A percentile compares a stretch with the other conserved stretches of the same genome.
These are phyloP conservation scores for Pichia cactophila DNA, from an alignment of 1,139 yeast genomes.

Conservation along the genomic window DNA sequence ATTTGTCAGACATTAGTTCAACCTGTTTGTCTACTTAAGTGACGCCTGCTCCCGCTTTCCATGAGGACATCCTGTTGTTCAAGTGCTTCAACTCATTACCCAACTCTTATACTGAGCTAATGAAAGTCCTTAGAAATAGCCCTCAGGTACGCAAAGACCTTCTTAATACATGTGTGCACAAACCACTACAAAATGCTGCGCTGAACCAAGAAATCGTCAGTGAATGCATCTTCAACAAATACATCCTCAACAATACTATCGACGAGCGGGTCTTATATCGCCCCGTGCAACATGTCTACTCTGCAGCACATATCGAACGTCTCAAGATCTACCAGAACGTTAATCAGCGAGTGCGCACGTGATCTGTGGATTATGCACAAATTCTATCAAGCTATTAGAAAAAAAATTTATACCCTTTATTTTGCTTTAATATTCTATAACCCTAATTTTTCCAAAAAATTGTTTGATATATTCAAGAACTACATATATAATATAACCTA, in stretches of 20 bases:
- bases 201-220: conserved; percentile 6
- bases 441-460: neutral
- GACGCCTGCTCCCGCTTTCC: too few species aligned
- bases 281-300: conserved; percentile 3
- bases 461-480: neutral
- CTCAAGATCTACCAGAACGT: conserved; percentile 10
- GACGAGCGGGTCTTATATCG: neutral
- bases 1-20: too few species aligned
- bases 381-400: too few species aligned
- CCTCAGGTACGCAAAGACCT: conserved; percentile 6
- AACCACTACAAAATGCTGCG: neutral
- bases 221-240: conserved; percentile 4
- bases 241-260: neutral
- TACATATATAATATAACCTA: too few species aligned
- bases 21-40: too few species aligned
- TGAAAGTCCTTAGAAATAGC: conserved; percentile 5
- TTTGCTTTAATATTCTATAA: neutral
- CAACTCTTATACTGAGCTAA: neutral
- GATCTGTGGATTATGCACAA: neutral
- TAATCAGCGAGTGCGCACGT: neutral
- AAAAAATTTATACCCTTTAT: neutral
- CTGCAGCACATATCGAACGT: conserved; percentile 22
- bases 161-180: conserved; percentile 3
- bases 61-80: too few species aligned
- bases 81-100: too few species aligned